These are phyloP conservation scores for Wickerhamomyces sp. DNA, from an alignment of 1,139 yeast genomes.

Conservation along the genomic window DNA sequence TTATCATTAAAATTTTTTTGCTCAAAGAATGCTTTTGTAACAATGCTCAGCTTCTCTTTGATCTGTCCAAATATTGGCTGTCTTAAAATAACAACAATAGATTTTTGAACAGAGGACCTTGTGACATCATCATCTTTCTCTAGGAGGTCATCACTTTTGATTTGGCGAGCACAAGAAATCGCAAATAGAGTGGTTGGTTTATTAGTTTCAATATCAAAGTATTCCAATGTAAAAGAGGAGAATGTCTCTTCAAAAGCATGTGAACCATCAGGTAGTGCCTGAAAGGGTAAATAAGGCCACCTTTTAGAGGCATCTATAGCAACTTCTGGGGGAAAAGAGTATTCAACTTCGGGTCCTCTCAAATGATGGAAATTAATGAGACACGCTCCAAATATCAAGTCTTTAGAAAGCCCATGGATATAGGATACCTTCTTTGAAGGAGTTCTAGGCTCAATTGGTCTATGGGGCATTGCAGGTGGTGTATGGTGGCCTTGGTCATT, in stretches of 20 bases:
- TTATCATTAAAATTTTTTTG: constrained; percentile 76
- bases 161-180: constrained; percentile 87
- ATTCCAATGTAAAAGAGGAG: constrained; percentile 83
- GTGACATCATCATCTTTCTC: constrained; percentile 65
- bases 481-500: neutral
- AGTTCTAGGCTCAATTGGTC: constrained; percentile 2
- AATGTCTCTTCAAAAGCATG: constrained; percentile 91
- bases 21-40: constrained; percentile 79
- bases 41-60: constrained; percentile 84
- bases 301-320: constrained; percentile 38
- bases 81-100: constrained; percentile 80
- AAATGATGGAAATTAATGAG: constrained; percentile 92
- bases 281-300: constrained; percentile 92
- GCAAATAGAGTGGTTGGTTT: constrained; percentile 72
- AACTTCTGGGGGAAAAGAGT: constrained; percentile 73
- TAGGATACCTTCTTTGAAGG: constrained; percentile 16
- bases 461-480: neutral
- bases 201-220: constrained; percentile 48
- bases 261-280: constrained; percentile 94
- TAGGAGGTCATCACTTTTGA: constrained; percentile 57
- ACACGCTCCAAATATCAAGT: constrained; percentile 73
- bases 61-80: constrained; percentile 87
- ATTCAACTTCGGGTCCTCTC: constrained; percentile 93
- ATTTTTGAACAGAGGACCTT: constrained; percentile 86
- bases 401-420: constrained; percentile 19